phyloP scores from a whole-genome alignment of 495 filamentous ascomycete genomes.

The Letharia columbiana region DNA sequence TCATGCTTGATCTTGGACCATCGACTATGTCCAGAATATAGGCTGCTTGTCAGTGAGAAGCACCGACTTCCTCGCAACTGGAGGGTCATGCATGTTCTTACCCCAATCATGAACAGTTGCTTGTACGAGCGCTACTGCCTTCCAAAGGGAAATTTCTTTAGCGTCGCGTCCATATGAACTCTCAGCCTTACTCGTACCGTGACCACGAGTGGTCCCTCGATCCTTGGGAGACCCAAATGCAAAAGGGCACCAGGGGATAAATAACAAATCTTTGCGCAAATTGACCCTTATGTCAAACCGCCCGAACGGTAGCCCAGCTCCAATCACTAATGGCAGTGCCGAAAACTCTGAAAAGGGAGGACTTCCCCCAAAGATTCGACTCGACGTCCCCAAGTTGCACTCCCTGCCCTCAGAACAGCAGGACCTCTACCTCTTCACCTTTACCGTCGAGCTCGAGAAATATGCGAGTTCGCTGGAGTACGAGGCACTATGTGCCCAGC shows the following conservation, averaged over 20 bases:
- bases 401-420: slow-evolving; percentile 90
- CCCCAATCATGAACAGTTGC: background rate
- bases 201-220: no score
- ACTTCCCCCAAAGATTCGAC: slow-evolving; percentile 37
- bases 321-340: slow-evolving; percentile 16
- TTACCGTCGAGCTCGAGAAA: slow-evolving; percentile 72
- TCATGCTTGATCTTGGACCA: slow-evolving; percentile 96
- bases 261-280: background rate
- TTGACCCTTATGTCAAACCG: slow-evolving; percentile 22
- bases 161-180: background rate
- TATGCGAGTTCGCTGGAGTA: slow-evolving; percentile 65
- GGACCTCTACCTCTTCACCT: slow-evolving; percentile 84
- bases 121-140: background rate
- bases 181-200: background rate
- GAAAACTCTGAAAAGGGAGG: slow-evolving; percentile 6
- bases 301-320: slow-evolving; percentile 7
- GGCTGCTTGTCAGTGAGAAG: slow-evolving; percentile 28
- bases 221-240: background rate
- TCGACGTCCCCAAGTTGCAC: slow-evolving; percentile 82
- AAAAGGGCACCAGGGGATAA: background rate
- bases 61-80: slow-evolving; percentile 7
- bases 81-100: slow-evolving; percentile 2
- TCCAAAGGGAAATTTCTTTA: background rate
- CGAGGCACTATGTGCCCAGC: slow-evolving; percentile 75
- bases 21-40: slow-evolving; percentile 66